Evolutionary conservation across 2,329 filamentous ascomycete species (phyloP).

Genomic region (Drechslera avenae): DNA sequence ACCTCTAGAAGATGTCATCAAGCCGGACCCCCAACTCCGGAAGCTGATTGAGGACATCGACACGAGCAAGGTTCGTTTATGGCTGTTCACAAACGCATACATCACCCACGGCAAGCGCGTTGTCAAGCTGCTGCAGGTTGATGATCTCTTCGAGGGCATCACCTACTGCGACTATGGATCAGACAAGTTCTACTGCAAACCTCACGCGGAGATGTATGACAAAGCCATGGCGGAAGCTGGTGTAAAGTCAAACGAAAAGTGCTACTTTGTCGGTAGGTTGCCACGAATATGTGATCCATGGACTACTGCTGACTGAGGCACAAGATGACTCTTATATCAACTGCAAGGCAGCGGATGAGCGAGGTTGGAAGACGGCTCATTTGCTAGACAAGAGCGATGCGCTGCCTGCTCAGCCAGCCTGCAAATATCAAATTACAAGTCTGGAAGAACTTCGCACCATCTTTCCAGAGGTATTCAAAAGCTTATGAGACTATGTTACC

Average conservation of each 20-base stretch:
- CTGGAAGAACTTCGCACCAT: slow-evolving; percentile 74
- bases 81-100: slow-evolving; percentile 97
- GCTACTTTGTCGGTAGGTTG: slow-evolving; percentile 87
- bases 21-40: slow-evolving; percentile 75
- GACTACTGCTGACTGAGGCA: slow-evolving; percentile 13
- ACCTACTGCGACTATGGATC: slow-evolving; percentile 90
- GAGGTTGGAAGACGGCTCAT: slow-evolving; percentile 88
- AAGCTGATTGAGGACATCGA: slow-evolving; percentile 82
- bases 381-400: slow-evolving; percentile 77
- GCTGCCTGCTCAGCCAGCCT: slow-evolving; percentile 67
- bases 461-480: slow-evolving; percentile 87
- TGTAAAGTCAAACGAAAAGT: slow-evolving; percentile 69
- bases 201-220: slow-evolving; percentile 77
- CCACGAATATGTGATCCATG: background rate
- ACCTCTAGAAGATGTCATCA: slow-evolving; percentile 82
- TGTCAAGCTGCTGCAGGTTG: slow-evolving; percentile 77
- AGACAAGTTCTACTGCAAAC: slow-evolving; percentile 82
- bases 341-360: slow-evolving; percentile 73
- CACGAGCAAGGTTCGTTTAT: slow-evolving; percentile 78
- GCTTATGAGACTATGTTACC: slow-evolving; percentile 8
- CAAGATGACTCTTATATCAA: slow-evolving; percentile 87
- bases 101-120: slow-evolving; percentile 85
- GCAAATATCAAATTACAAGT: slow-evolving; percentile 74
- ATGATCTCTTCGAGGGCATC: slow-evolving; percentile 90
- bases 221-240: slow-evolving; percentile 89